Percentiles rank a stretch among this genome's conserved stretches.
phyloP scores from a whole-genome alignment of 2,329 filamentous ascomycete genomes.

The Alternaria consortialis region DNA sequence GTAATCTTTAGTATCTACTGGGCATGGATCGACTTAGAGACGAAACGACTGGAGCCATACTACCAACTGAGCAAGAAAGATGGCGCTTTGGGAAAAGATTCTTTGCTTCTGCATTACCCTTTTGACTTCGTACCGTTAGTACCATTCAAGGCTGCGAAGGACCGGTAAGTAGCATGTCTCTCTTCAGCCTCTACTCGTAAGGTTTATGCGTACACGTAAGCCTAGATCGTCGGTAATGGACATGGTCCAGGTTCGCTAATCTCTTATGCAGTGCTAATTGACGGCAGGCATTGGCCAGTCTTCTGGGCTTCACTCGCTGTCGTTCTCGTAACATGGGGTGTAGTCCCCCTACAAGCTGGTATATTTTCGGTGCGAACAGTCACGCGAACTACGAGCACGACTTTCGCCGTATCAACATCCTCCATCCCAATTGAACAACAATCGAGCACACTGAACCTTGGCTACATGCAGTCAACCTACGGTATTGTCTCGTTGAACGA shows the following conservation, averaged over 20 bases:
- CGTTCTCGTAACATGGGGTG: conserved; percentile 63
- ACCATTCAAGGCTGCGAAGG: not conserved
- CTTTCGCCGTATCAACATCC: conserved; percentile 32
- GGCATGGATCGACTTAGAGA: conserved; percentile 68
- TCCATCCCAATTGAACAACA: conserved; percentile 46
- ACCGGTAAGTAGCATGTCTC: not conserved
- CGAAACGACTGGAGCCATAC: conserved; percentile 68
- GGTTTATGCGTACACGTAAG: no score
- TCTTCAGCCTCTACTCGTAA: no score
- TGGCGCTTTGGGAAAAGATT: conserved; percentile 58
- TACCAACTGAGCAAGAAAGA: conserved; percentile 61
- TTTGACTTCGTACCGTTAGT: conserved; percentile 59
- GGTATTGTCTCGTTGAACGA: conserved; percentile 60
- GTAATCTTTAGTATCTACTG: conserved; percentile 66
- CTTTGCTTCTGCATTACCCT: conserved; percentile 65
- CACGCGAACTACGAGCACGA: not conserved
- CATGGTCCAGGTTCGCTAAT: no score
- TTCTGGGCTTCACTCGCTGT: conserved; percentile 57
- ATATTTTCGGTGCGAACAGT: conserved; percentile 57
- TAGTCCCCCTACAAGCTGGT: conserved; percentile 66
- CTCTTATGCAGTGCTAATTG: not conserved
- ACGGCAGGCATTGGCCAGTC: conserved; percentile 62
- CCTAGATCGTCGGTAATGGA: no score
- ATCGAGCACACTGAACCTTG: conserved; percentile 38
- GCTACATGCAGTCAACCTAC: conserved; percentile 58